phyloP scores from a whole-genome alignment of 2,329 filamentous ascomycete species.

The Blastomyces emzantsi region DNA sequence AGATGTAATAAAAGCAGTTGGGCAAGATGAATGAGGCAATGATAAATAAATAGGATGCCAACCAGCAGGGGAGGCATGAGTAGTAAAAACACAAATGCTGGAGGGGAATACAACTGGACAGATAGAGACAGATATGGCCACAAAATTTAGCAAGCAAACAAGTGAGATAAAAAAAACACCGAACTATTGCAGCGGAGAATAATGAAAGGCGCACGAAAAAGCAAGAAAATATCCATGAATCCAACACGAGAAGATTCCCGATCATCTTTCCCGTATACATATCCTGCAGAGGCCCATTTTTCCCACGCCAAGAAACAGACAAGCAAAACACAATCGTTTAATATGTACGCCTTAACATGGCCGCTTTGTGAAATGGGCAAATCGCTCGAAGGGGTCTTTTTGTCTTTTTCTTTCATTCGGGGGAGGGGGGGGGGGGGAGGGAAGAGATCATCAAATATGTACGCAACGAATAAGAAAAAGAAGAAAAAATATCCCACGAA shows the following conservation, averaged over 20 bases:
- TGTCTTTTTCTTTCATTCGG: not conserved
- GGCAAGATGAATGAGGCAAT: not conserved
- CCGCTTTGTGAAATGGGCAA: conserved; percentile 8
- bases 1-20: not conserved
- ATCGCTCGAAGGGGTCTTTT: not conserved
- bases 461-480: conserved; percentile 11
- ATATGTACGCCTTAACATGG: conserved; percentile 6
- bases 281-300: not conserved
- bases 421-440: not conserved
- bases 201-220: conserved; percentile 8
- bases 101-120: conserved; percentile 11
- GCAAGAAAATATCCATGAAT: conserved; percentile 12
- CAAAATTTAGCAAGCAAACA: conserved; percentile 11
- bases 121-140: conserved; percentile 9
- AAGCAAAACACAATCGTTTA: conserved; percentile 13
- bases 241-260: not conserved
- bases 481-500: conserved; percentile 8
- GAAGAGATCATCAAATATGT: not conserved
- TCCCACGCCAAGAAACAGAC: conserved; percentile 7
- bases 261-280: not conserved
- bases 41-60: not conserved
- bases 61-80: not conserved
- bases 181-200: not conserved
- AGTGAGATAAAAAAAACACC: conserved; percentile 4
- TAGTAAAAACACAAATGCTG: not conserved